Evolutionary conservation across 208 protist genomes (phyloP).

Genomic region (Crithidia brevicula): DNA sequence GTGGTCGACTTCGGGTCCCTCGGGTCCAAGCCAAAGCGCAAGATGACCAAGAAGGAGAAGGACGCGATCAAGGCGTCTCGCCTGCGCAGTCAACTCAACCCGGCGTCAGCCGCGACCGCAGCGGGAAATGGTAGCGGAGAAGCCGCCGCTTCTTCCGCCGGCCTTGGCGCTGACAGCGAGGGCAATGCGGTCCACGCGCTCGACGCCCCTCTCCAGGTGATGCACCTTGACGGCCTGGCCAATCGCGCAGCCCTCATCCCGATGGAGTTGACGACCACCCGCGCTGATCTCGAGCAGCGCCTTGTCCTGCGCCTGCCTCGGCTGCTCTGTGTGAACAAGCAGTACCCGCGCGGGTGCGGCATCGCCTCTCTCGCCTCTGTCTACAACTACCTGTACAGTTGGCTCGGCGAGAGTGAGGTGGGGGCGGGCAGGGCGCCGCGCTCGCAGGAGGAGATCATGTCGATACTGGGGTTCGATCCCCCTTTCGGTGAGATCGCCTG

Average conservation of each 20-base stretch:
- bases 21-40: slow-evolving; percentile 46
- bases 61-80: slow-evolving; percentile 51
- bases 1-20: slow-evolving; percentile 63
- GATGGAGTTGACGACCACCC: slow-evolving; percentile 65
- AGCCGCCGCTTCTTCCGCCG: slow-evolving; percentile 5
- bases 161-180: slow-evolving; percentile 48
- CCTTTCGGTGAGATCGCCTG: slow-evolving; percentile 91
- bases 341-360: slow-evolving; percentile 93
- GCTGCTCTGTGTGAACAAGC: slow-evolving; percentile 82
- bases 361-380: slow-evolving; percentile 83
- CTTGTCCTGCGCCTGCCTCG: slow-evolving; percentile 72
- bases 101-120: not conserved
- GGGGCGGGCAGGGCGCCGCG: slow-evolving; percentile 47
- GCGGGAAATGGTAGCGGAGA: not conserved
- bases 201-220: slow-evolving; percentile 30
- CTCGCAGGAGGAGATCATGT: slow-evolving; percentile 91
- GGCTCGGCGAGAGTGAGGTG: slow-evolving; percentile 67
- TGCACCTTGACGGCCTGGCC: slow-evolving; percentile 53
- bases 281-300: slow-evolving; percentile 67
- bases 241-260: slow-evolving; percentile 68
- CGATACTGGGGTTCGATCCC: slow-evolving; percentile 86
- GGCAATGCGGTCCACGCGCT: slow-evolving; percentile 36
- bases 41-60: slow-evolving; percentile 73
- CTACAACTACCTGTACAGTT: slow-evolving; percentile 94
- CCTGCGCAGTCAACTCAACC: slow-evolving; percentile 19